These are phyloP conservation scores for Pseudogymnoascus pannorum DNA, from an alignment of 2,329 filamentous ascomycete species.

Conservation along the genomic window DNA sequence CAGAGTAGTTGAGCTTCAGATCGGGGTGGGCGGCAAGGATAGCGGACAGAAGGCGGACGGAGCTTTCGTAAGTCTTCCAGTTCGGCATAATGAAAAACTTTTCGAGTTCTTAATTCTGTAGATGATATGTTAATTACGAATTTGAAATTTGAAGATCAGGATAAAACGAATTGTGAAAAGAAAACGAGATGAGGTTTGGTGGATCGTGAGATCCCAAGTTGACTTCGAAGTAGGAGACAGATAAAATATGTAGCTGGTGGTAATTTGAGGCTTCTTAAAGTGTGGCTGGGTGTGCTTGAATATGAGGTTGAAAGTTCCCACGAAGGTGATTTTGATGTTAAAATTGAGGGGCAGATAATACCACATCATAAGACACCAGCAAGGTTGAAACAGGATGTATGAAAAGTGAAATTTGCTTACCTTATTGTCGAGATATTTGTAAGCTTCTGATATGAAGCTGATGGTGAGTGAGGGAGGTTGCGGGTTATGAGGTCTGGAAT, in stretches of 20 bases:
- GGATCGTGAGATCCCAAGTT: not conserved
- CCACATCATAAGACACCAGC: not conserved
- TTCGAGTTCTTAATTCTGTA: not conserved
- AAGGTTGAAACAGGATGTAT: not conserved
- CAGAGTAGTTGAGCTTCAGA: constrained; percentile 52
- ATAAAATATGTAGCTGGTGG: not conserved
- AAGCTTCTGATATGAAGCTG: not conserved
- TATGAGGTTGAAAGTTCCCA: not conserved
- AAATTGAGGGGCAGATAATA: not conserved
- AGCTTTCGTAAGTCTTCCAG: constrained; percentile 53
- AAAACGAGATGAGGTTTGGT: not conserved
- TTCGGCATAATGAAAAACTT: constrained; percentile 40
- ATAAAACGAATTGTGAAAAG: not conserved
- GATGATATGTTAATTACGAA: not conserved
- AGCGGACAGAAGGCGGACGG: constrained; percentile 52
- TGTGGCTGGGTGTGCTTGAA: not conserved
- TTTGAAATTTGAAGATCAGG: not conserved
- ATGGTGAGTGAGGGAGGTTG: not conserved
- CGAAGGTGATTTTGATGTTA: not conserved
- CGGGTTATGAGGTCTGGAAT: not conserved
- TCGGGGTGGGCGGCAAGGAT: constrained; percentile 50
- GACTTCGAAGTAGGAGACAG: not conserved
- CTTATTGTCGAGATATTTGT: not conserved
- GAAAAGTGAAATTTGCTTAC: not conserved
- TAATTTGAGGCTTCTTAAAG: not conserved